Conservation (phyloP, 1,139 yeast species). For the Kazachstania sp. region DNA sequence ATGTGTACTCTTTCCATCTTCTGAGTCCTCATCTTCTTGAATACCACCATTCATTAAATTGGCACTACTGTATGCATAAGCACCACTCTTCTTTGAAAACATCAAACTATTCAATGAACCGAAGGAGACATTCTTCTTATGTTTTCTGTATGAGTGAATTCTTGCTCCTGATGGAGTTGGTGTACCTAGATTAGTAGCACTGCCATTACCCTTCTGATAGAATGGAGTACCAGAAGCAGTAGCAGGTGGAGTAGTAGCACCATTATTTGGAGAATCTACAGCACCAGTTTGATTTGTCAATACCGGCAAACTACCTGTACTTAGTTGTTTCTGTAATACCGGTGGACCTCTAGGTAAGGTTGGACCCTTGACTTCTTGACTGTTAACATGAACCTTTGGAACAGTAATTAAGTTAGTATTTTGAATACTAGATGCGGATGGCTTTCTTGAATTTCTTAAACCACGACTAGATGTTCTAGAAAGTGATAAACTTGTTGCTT, state of each 20-base stretch:
- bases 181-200: conserved; percentile 21
- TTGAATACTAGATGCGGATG: conserved; percentile 12
- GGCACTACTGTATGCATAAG: conserved; percentile 8
- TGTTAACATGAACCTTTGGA: conserved; percentile 22
- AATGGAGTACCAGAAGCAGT: neutral
- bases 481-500: conserved; percentile 3
- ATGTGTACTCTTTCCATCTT: conserved; percentile 15
- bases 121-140: conserved; percentile 30
- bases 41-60: conserved; percentile 23
- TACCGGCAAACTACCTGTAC: conserved; percentile 17
- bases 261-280: neutral
- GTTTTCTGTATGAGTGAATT: conserved; percentile 26
- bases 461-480: conserved; percentile 7
- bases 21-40: conserved; percentile 22
- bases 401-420: conserved; percentile 13
- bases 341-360: conserved; percentile 3
- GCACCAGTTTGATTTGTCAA: neutral
- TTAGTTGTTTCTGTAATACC: conserved; percentile 12
- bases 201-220: conserved; percentile 18
- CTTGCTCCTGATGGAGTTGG: conserved; percentile 18
- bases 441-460: conserved; percentile 1
- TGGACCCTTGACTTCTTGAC: conserved; percentile 16
- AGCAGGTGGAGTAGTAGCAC: neutral
- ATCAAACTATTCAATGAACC: conserved; percentile 32
- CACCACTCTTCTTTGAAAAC: conserved; percentile 27